Evolutionary conservation across 1,284 basidiomycete species (phyloP), one percentile per base, ranked within the genome.

Genomic region (Tilletia caries): DNA sequence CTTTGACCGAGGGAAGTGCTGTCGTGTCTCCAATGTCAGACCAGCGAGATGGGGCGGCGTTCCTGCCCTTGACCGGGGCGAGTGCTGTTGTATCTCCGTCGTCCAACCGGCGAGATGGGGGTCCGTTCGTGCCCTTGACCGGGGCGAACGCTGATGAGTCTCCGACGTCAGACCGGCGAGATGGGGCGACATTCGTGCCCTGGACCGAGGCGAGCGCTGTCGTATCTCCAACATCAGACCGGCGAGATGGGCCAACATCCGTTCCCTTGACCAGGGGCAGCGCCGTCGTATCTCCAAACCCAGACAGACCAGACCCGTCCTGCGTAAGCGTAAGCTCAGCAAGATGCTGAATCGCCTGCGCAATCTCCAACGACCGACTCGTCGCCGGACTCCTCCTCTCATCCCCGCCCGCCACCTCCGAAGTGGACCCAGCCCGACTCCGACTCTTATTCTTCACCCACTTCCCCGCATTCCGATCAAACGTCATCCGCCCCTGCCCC

Each of bases 401-500:
- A 37, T 29, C 34, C 2, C 58, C 29, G 29, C n/a, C 12, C 12
- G 32, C 58, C 2, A 34, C 32, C 58, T 62, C 58, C 58, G 58
- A 62, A 23, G 32, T 62, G 10, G n/a, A n/a, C n/a, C n/a, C n/a
- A 27, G 58, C 58, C 18, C 58, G 58, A 34, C 58, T 62, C 32
- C 58, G 29, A 15, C 33, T 62, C 58, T 62, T 62, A 15, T 62
- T 62, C 58, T 74, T 77, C 37, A 77, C 70, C 77, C 77, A 78
- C 3, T 70, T 70, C 58, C 71, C 67, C 23, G 70, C 52, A 32
- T 71, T 71, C 13, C 71, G 72, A 68, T 78, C 76, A 64, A 76
- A 77, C 2, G 54, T 72, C 62, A 78, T 58, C 46, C 68, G 72
- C 41, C 76, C 77, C n/a, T 75, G 65, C 5, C 74, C 75, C 3